Conservation (phyloP, 768 basidiomycete genomes). For the Leccinum truebloodii region DNA sequence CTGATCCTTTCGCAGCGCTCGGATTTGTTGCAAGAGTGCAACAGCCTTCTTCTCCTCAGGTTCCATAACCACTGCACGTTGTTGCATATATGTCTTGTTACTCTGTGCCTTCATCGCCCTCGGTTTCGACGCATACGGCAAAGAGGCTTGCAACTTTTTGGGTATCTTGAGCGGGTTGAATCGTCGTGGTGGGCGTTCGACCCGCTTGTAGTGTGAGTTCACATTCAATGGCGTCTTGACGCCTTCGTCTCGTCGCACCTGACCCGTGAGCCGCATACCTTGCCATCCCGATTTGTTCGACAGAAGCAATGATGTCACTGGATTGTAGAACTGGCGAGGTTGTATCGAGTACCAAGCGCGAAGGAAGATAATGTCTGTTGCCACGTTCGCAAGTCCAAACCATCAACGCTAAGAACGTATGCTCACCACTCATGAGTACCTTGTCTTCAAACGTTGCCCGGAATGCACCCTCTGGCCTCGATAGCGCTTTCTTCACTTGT, state of each 20-base stretch:
- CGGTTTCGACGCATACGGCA: conserved; percentile 94
- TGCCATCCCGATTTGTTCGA: conserved; percentile 82
- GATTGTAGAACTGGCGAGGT: conserved; percentile 95
- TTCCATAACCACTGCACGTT: conserved; percentile 93
- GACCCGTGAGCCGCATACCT: conserved; percentile 95
- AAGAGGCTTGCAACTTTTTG: conserved; percentile 83
- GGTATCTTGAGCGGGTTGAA: conserved; percentile 92
- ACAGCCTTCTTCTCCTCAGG: conserved; percentile 94
- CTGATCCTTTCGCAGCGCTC: conserved; percentile 89
- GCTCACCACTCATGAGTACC: conserved; percentile 90
- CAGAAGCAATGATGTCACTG: conserved; percentile 87
- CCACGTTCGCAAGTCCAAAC: not conserved
- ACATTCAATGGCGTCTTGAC: conserved; percentile 77
- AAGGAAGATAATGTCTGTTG: conserved; percentile 87
- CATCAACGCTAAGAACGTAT: not conserved
- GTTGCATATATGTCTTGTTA: conserved; percentile 85
- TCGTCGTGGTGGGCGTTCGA: conserved; percentile 77
- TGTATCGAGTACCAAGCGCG: conserved; percentile 96
- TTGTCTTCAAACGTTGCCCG: conserved; percentile 99
- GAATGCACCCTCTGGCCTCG: conserved; percentile 95
- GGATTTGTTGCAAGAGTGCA: conserved; percentile 90
- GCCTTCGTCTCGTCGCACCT: conserved; percentile 84
- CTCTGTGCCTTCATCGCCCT: conserved; percentile 76
- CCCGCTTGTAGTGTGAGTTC: conserved; percentile 86
- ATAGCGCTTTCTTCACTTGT: conserved; percentile 92